A percentile compares a stretch with the other conserved stretches of the same genome.
phyloP scores from a whole-genome alignment of 2,329 filamentous ascomycete genomes.

The Talaromyces sp. region DNA sequence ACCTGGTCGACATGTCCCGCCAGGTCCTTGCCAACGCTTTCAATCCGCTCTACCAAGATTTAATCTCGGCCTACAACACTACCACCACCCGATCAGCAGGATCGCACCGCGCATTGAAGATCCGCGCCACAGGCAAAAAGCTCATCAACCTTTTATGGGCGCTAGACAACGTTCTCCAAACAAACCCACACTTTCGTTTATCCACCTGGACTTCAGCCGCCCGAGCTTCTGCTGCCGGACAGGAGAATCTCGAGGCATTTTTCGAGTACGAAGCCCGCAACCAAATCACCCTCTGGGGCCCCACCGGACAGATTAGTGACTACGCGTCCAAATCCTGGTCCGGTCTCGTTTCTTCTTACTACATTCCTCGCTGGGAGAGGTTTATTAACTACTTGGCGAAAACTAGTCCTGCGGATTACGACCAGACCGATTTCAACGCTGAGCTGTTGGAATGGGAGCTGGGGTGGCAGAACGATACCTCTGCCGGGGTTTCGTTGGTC shows the following conservation, averaged over 20 bases:
- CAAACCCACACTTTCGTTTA: conserved; percentile 41
- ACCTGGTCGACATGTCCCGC: conserved; percentile 47
- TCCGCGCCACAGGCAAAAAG: conserved; percentile 23
- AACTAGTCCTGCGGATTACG: conserved; percentile 14
- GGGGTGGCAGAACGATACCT: conserved; percentile 16
- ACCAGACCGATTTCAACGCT: conserved; percentile 16
- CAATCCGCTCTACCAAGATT: conserved; percentile 32
- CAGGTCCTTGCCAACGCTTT: conserved; percentile 49
- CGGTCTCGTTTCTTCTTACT: conserved; percentile 45
- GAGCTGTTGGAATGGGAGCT: conserved; percentile 15
- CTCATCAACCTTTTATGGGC: conserved; percentile 32
- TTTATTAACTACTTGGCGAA: conserved; percentile 40
- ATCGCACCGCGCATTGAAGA: conserved; percentile 8
- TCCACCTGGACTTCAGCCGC: conserved; percentile 40
- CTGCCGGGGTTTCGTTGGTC: neutral
- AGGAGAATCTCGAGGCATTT: conserved; percentile 28
- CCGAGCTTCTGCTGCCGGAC: conserved; percentile 18
- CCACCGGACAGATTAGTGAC: conserved; percentile 44
- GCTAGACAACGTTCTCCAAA: conserved; percentile 40
- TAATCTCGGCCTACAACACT: conserved; percentile 33
- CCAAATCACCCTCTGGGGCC: conserved; percentile 50
- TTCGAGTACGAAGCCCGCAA: conserved; percentile 47
- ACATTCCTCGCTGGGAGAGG: conserved; percentile 43
- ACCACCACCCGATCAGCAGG: conserved; percentile 8
- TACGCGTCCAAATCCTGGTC: conserved; percentile 49